Percentiles rank a stretch among this genome's conserved stretches.
phyloP scores from a whole-genome alignment of 352 stramenopile genomes.

The Elongisporangium undulatum region DNA sequence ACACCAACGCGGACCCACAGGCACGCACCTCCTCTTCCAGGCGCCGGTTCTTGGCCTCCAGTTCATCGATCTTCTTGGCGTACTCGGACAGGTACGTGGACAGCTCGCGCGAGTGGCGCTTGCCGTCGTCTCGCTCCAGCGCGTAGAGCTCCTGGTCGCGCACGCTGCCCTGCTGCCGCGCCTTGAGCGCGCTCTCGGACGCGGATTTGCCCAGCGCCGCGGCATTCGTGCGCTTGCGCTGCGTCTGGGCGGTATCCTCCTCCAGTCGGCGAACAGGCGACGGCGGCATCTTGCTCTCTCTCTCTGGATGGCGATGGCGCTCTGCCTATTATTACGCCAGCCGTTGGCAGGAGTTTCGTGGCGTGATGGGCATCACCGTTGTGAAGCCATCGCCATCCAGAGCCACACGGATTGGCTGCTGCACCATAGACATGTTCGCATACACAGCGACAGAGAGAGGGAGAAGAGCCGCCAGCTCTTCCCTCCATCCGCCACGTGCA shows the following conservation, averaged over 20 bases:
- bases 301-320: neutral
- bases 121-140: constrained; percentile 69
- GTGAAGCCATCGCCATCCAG: neutral
- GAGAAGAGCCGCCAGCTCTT: neutral
- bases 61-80: constrained; percentile 67
- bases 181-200: constrained; percentile 22
- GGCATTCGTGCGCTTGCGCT: neutral
- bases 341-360: neutral
- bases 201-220: constrained; percentile 9
- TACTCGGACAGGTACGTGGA: constrained; percentile 64
- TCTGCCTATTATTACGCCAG: neutral
- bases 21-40: constrained; percentile 64
- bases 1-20: neutral
- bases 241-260: neutral
- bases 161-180: constrained; percentile 39
- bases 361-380: neutral
- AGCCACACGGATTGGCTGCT: neutral
- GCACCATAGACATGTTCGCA: neutral
- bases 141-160: constrained; percentile 67
- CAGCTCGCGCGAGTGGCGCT: constrained; percentile 63
- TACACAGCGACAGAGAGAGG: neutral
- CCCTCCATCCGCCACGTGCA: neutral
- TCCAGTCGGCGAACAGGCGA: constrained; percentile 2
- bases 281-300: constrained; percentile 8
- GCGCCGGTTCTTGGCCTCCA: constrained; percentile 73